phyloP scores from a whole-genome alignment of 1,284 basidiomycete genomes.

The Cryptococcus sp. region DNA sequence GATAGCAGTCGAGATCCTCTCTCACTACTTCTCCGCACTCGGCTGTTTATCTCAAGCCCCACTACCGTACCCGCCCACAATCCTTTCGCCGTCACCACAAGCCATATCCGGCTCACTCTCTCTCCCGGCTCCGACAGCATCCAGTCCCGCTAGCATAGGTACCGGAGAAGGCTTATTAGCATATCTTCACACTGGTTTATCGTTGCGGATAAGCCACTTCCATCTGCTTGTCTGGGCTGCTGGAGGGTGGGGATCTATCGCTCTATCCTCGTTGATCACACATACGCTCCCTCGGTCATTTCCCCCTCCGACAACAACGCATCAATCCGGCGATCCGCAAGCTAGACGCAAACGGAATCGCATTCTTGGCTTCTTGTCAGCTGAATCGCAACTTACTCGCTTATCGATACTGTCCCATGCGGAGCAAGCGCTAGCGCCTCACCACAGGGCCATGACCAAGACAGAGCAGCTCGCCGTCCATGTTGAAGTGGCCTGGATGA shows the following conservation, averaged over 20 bases:
- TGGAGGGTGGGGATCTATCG: constrained; percentile 80
- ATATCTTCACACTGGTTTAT: constrained; percentile 44
- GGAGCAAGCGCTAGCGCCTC: constrained; percentile 75
- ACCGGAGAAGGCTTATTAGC: constrained; percentile 51
- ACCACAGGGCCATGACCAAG: constrained; percentile 75
- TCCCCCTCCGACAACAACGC: constrained; percentile 43
- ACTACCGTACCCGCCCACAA: constrained; percentile 43
- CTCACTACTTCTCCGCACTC: constrained; percentile 41
- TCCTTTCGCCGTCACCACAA: constrained; percentile 39
- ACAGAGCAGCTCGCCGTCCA: constrained; percentile 71
- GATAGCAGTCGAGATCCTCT: constrained; percentile 47
- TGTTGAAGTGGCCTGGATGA: constrained; percentile 70
- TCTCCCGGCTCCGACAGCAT: constrained; percentile 23
- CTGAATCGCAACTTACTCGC: constrained; percentile 68
- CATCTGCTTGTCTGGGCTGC: constrained; percentile 74
- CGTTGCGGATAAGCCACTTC: constrained; percentile 49
- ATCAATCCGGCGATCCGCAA: constrained; percentile 55
- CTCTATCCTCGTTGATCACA: constrained; percentile 70
- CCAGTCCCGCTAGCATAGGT: constrained; percentile 26
- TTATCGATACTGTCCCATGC: constrained; percentile 66
- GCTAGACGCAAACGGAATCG: constrained; percentile 57
- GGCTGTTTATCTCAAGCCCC: constrained; percentile 41
- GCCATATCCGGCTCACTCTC: constrained; percentile 30
- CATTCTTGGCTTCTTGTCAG: constrained; percentile 62
- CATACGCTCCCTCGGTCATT: constrained; percentile 60